Percentiles rank a stretch among this genome's conserved stretches.
Evolutionary conservation across 345 rosid genomes (phyloP).

Genomic region (Aquilaria yunnanensis): DNA sequence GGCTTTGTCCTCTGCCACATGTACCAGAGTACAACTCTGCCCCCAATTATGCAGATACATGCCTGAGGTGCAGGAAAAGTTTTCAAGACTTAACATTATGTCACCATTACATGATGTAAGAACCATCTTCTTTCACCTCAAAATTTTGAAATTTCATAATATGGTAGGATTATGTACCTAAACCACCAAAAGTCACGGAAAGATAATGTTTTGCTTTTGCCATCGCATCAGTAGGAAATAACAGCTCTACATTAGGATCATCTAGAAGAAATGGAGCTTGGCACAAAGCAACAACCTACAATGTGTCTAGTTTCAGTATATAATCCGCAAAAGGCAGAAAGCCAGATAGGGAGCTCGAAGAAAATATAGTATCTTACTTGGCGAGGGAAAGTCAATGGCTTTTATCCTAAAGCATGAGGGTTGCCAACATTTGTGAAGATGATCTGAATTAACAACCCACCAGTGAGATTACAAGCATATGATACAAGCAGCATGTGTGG

Average conservation of each 20-base stretch:
- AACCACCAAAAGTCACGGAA: slow-evolving; percentile 73
- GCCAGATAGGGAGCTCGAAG: slow-evolving; percentile 1
- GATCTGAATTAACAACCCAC: slow-evolving; percentile 44
- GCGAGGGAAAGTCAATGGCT: slow-evolving; percentile 90
- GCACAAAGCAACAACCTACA: slow-evolving; percentile 93
- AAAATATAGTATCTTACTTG: slow-evolving; percentile 42
- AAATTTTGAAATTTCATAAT: background rate
- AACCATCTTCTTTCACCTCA: no score
- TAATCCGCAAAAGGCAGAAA: slow-evolving; percentile 9
- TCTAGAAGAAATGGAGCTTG: slow-evolving; percentile 97
- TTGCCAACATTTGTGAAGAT: slow-evolving; percentile 98
- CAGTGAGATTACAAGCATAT: slow-evolving; percentile 4
- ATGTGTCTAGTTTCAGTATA: slow-evolving; percentile 17
- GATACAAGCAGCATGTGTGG: background rate
- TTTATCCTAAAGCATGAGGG: slow-evolving; percentile 98
- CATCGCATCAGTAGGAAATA: slow-evolving; percentile 96
- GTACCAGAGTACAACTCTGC: no score
- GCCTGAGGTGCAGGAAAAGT: no score
- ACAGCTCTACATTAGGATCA: slow-evolving; percentile 85
- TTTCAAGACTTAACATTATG: no score
- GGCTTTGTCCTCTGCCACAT: no score
- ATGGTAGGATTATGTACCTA: slow-evolving; percentile 46
- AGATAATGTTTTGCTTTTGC: slow-evolving; percentile 95
- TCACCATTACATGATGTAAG: no score
- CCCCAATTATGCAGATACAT: accelerated